phyloP scores from a whole-genome alignment of 1,139 yeast species.

The Protomyces pachydermus region DNA sequence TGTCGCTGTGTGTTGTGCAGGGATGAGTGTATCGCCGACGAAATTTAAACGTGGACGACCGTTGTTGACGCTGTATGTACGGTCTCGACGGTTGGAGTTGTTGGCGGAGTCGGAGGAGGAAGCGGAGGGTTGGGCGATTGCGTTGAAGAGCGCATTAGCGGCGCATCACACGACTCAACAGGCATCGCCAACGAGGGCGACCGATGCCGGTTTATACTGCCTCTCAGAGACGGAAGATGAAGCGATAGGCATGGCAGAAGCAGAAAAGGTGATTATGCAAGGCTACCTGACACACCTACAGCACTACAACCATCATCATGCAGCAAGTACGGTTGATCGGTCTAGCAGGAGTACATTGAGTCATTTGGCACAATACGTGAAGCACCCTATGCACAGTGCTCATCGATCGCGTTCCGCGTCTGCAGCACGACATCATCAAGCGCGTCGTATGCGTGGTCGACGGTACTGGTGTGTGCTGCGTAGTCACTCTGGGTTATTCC shows the following conservation, averaged over 20 bases:
- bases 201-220: neutral
- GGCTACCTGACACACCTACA: conserved; percentile 5
- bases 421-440: neutral
- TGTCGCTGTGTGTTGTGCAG: conserved; percentile 36
- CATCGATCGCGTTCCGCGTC: neutral
- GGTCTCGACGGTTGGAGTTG: conserved; percentile 46
- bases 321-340: neutral
- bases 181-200: neutral
- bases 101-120: conserved; percentile 42
- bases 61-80: conserved; percentile 47
- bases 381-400: neutral
- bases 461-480: neutral
- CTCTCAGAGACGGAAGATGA: neutral
- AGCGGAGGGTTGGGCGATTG: conserved; percentile 45
- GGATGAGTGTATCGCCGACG: neutral
- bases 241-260: neutral
- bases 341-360: neutral
- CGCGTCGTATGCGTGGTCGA: neutral
- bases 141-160: conserved; percentile 39
- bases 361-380: neutral
- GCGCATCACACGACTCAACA: neutral
- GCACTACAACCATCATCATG: neutral
- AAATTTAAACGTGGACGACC: neutral
- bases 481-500: neutral
- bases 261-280: conserved; percentile 24